These are phyloP conservation scores for Trebouxia sp. DNA, from an alignment of 139 green algal genomes.

Conservation along the genomic window DNA sequence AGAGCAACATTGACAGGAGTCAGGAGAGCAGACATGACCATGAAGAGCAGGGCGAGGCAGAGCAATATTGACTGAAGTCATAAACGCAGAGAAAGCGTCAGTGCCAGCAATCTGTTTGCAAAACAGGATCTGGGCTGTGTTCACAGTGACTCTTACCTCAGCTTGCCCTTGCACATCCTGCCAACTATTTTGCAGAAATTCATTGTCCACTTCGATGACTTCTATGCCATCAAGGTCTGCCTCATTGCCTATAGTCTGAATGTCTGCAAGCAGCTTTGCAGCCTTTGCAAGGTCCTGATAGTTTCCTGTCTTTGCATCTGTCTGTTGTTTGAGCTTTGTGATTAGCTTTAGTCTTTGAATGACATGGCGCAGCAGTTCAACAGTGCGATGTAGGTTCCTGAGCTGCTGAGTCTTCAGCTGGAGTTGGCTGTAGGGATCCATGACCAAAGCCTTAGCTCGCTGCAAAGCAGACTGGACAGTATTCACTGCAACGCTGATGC, in stretches of 20 bases:
- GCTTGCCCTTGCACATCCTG: slow-evolving; percentile 56
- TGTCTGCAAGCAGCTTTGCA: slow-evolving; percentile 78
- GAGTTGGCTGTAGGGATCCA: slow-evolving; percentile 27
- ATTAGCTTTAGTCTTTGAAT: slow-evolving; percentile 67
- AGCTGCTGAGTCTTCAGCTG: slow-evolving; percentile 44
- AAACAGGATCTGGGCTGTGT: no score
- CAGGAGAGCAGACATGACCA: no score
- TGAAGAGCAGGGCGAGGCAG: no score
- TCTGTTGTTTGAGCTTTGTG: slow-evolving; percentile 39
- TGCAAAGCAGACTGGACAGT: slow-evolving; percentile 64
- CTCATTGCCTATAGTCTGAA: slow-evolving; percentile 54
- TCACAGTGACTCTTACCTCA: slow-evolving; percentile 47
- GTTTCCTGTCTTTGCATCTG: neutral
- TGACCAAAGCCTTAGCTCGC: slow-evolving; percentile 66
- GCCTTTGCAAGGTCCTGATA: slow-evolving; percentile 77
- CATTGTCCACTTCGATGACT: slow-evolving; percentile 59
- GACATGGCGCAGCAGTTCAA: slow-evolving; percentile 71
- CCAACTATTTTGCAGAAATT: slow-evolving; percentile 55
- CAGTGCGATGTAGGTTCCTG: slow-evolving; percentile 51
- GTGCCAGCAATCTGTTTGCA: no score
- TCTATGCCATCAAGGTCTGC: slow-evolving; percentile 62
- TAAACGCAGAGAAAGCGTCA: no score
- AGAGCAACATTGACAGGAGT: no score
- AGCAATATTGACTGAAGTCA: no score
- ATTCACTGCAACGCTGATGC: slow-evolving; percentile 65